These are phyloP conservation scores for Chamaecyparis obtusa DNA, from an alignment of 75 land plant genomes.

Conservation along the genomic window DNA sequence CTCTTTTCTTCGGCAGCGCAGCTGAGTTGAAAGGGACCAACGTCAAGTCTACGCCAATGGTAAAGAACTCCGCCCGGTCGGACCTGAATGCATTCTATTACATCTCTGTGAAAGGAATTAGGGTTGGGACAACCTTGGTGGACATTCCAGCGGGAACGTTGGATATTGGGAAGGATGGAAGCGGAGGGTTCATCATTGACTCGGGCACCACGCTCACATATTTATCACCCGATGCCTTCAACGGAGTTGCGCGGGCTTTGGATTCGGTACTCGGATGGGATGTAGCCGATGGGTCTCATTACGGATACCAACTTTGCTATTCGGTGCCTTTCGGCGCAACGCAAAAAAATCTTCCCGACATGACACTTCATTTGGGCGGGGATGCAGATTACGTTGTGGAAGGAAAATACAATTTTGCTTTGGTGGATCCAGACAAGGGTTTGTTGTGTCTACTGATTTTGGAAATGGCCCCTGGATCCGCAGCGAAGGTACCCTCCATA, in stretches of 20 bases:
- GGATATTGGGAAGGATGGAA: no score
- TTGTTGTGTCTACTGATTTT: neutral
- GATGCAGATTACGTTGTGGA: neutral
- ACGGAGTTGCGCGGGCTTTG: neutral
- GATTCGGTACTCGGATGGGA: neutral
- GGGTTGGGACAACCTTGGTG: neutral
- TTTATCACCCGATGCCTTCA: neutral
- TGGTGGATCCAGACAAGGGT: neutral
- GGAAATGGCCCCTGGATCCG: neutral
- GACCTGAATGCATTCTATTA: neutral
- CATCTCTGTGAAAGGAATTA: neutral
- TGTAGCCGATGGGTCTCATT: neutral
- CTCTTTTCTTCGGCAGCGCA: slow-evolving; percentile 15
- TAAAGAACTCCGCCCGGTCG: neutral
- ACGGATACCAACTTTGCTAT: neutral
- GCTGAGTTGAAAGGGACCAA: neutral
- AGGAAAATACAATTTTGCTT: neutral
- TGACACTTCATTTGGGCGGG: neutral
- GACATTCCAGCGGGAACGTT: neutral
- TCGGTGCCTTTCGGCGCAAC: no score
- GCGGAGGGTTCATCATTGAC: slow-evolving; percentile 7
- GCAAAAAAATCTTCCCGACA: neutral
- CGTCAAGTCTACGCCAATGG: neutral
- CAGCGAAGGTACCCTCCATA: neutral
- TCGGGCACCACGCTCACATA: neutral